These are phyloP conservation scores for Candida multigemmis DNA, from an alignment of 805 yeast genomes.

Conservation along the genomic window DNA sequence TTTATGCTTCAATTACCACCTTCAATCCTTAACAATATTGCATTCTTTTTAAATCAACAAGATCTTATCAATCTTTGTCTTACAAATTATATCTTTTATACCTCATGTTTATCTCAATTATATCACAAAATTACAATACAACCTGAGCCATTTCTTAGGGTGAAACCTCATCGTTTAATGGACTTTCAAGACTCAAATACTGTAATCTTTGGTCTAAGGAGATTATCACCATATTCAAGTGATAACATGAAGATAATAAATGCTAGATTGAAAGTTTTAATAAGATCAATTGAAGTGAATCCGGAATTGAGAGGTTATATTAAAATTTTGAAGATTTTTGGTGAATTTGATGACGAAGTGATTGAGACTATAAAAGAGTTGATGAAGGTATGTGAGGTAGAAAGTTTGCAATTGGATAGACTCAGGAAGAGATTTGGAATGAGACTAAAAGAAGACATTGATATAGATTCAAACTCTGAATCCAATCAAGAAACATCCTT, in stretches of 20 bases:
- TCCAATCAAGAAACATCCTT: too few species aligned
- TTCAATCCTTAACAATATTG: too few species aligned
- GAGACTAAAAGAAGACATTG: too few species aligned
- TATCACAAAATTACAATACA: slow-evolving; percentile 12
- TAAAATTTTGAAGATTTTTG: slow-evolving; percentile 8
- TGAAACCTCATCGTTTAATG: slow-evolving; percentile 3
- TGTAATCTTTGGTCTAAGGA: slow-evolving; percentile 14
- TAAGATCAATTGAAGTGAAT: slow-evolving; percentile 14
- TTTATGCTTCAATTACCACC: too few species aligned
- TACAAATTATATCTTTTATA: slow-evolving; percentile 22
- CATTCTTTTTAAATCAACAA: too few species aligned
- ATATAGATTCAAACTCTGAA: too few species aligned
- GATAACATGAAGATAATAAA: slow-evolving; percentile 15
- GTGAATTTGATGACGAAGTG: slow-evolving; percentile 4
- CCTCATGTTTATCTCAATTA: slow-evolving; percentile 17
- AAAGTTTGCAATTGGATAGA: too few species aligned
- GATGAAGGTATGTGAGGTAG: too few species aligned
- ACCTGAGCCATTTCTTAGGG: slow-evolving; percentile 4
- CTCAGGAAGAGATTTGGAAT: too few species aligned
- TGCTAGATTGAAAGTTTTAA: slow-evolving; percentile 16
- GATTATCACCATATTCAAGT: slow-evolving; percentile 5
- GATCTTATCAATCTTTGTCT: slow-evolving; percentile 16
- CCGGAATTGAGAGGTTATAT: slow-evolving; percentile 10
- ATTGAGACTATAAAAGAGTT: too few species aligned
- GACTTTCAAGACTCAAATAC: slow-evolving; percentile 16